A percentile compares a stretch with the other conserved stretches of the same genome.
Conservation (phyloP, 2,329 filamentous ascomycete species). For the Septoria petroselini region DNA sequence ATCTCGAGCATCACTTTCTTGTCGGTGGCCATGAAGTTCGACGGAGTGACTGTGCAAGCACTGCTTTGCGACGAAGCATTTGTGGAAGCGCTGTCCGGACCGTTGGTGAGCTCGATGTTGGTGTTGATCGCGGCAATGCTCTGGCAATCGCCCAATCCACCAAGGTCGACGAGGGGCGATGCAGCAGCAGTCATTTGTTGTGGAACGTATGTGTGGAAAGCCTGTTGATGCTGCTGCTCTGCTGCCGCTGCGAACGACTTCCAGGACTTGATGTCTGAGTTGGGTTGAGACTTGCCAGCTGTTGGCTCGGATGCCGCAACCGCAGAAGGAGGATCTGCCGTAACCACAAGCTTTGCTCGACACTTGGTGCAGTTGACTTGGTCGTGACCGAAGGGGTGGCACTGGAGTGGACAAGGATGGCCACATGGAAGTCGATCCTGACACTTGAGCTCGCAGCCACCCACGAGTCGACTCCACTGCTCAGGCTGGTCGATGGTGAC, state of each 20-base stretch:
- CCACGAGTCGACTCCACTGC: slow-evolving; percentile 54
- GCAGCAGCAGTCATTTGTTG: neutral
- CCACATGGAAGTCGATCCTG: slow-evolving; percentile 47
- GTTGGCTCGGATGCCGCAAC: slow-evolving; percentile 1
- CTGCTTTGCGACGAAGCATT: slow-evolving; percentile 1
- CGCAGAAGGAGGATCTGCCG: neutral
- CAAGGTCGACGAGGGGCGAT: neutral
- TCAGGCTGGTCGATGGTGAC: slow-evolving; percentile 42
- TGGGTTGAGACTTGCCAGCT: neutral
- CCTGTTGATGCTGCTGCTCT: slow-evolving; percentile 6
- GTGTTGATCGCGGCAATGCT: neutral
- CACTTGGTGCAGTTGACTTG: slow-evolving; percentile 20
- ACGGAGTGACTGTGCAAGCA: slow-evolving; percentile 1
- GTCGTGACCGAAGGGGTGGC: slow-evolving; percentile 50
- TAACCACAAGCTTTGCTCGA: slow-evolving; percentile 20
- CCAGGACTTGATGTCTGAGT: slow-evolving; percentile 8
- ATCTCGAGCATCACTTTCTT: slow-evolving; percentile 7
- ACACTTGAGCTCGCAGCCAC: slow-evolving; percentile 54
- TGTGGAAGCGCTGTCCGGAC: slow-evolving; percentile 1
- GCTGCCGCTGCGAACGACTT: slow-evolving; percentile 9
- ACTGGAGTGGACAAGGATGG: slow-evolving; percentile 52
- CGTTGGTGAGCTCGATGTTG: neutral
- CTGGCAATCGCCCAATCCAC: neutral
- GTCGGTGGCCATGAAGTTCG: neutral
- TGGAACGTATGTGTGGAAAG: slow-evolving; percentile 3